phyloP scores from a whole-genome alignment of 2,329 filamentous ascomycete genomes.

The Westerdykella aurantiaca region DNA sequence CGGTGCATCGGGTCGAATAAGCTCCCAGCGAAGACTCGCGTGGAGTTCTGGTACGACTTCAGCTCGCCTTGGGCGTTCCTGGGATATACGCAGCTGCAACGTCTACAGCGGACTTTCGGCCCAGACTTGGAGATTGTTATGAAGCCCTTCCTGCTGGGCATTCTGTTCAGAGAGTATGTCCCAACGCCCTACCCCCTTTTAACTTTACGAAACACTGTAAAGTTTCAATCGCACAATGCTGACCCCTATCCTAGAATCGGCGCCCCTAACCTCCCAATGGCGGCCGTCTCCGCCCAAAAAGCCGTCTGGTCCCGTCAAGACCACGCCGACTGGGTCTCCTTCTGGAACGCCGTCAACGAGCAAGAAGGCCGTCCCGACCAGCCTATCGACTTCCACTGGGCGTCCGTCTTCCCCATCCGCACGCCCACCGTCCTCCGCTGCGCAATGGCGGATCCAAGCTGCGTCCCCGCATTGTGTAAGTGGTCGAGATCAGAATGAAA shows the following conservation, averaged over 20 bases:
- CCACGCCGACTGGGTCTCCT: slow-evolving; percentile 28
- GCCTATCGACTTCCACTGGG: slow-evolving; percentile 26
- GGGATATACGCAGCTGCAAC: slow-evolving; percentile 28
- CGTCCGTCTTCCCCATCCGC: slow-evolving; percentile 29
- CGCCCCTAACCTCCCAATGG: slow-evolving; percentile 27
- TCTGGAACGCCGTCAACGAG: slow-evolving; percentile 28
- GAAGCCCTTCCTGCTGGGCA: slow-evolving; percentile 31
- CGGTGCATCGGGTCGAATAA: slow-evolving; percentile 12
- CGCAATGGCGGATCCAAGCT: slow-evolving; percentile 22
- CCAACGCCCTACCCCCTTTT: neutral
- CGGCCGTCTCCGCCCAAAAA: slow-evolving; percentile 20
- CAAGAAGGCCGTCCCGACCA: slow-evolving; percentile 22
- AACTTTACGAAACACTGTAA: neutral
- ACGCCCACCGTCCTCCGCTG: slow-evolving; percentile 30
- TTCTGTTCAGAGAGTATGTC: slow-evolving; percentile 27
- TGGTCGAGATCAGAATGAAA: neutral
- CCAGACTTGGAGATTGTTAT: slow-evolving; percentile 20
- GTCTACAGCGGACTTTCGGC: slow-evolving; percentile 24
- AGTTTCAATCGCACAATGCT: neutral
- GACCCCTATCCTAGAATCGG: slow-evolving; percentile 17
- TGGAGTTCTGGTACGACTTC: slow-evolving; percentile 35
- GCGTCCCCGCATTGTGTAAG: slow-evolving; percentile 22
- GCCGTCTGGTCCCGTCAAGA: slow-evolving; percentile 24
- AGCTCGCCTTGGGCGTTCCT: slow-evolving; percentile 33
- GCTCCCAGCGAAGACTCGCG: slow-evolving; percentile 6